phyloP scores from a whole-genome alignment of 192 early-diverging fungal genomes.

The Chytriomyces hyalinus region DNA sequence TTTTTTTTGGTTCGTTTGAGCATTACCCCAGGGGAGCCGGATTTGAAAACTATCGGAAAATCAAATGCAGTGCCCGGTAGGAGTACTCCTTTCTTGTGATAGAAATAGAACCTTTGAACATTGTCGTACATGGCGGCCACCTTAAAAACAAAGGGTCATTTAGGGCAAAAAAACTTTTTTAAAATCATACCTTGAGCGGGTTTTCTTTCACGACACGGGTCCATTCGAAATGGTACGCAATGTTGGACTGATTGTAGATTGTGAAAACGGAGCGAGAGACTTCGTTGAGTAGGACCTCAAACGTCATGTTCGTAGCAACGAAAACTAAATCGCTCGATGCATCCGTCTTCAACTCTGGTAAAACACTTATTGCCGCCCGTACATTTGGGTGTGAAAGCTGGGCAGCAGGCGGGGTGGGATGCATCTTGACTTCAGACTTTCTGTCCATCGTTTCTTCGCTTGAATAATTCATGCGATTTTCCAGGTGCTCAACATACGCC shows the following conservation, averaged over 20 bases:
- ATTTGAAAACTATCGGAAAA: conserved; percentile 58
- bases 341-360: background rate
- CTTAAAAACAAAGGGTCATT: conserved; percentile 23
- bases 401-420: background rate
- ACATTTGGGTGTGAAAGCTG: background rate
- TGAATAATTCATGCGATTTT: conserved; percentile 8
- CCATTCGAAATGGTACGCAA: conserved; percentile 54
- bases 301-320: conserved; percentile 39
- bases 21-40: conserved; percentile 44
- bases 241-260: conserved; percentile 53
- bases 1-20: background rate
- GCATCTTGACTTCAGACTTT: background rate
- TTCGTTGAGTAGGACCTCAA: conserved; percentile 40
- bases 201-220: conserved; percentile 32
- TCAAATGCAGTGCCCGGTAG: conserved; percentile 58
- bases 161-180: background rate
- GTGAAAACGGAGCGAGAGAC: conserved; percentile 49
- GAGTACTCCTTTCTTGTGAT: conserved; percentile 52
- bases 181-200: conserved; percentile 43
- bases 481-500: conserved; percentile 35
- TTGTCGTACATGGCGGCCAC: conserved; percentile 37
- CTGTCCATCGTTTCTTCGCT: background rate
- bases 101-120: conserved; percentile 56
- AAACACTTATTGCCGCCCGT: background rate
- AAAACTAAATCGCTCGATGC: conserved; percentile 31